Evolutionary conservation across 164 flowering plant species (phyloP).

Genomic region (Macadamia tetraphylla): DNA sequence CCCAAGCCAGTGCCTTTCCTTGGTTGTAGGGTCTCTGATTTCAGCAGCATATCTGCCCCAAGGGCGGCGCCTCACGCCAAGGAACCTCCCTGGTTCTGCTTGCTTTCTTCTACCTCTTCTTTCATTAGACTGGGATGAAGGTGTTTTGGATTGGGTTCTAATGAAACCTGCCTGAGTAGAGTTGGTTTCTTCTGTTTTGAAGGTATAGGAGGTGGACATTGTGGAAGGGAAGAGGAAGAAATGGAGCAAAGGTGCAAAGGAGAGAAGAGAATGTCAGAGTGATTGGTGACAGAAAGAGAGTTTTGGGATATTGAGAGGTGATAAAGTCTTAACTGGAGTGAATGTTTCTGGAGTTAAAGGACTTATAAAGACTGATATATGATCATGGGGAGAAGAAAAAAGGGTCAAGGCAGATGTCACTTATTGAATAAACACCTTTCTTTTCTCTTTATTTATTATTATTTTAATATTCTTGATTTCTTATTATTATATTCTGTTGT

Average conservation of each 20-base stretch:
- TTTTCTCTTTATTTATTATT: constrained; percentile 8
- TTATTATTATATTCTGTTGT: background rate
- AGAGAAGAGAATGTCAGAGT: background rate
- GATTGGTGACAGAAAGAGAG: background rate
- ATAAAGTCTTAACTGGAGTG: constrained; percentile 5
- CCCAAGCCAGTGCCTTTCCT: constrained; percentile 96
- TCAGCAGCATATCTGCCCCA: constrained; percentile 99
- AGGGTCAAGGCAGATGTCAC: constrained; percentile 30
- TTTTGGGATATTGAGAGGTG: background rate
- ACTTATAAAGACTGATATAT: constrained; percentile 30
- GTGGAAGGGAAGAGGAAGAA: constrained; percentile 1
- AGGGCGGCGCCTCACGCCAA: constrained; percentile 85
- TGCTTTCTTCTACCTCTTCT: constrained; percentile 69
- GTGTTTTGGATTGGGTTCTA: constrained; percentile 42
- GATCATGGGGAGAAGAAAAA: constrained; percentile 23
- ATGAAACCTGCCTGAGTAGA: constrained; percentile 36
- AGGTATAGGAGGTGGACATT: constrained; percentile 43
- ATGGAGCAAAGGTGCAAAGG: background rate
- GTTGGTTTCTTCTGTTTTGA: constrained; percentile 14
- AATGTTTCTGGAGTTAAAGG: constrained; percentile 4
- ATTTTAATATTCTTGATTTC: constrained; percentile 6
- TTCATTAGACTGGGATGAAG: constrained; percentile 34
- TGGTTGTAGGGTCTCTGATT: constrained; percentile 89
- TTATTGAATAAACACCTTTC: constrained; percentile 17
- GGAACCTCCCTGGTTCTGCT: constrained; percentile 82